phyloP scores from a whole-genome alignment of 441 rosid species.

The Eutrema salsugineum region DNA sequence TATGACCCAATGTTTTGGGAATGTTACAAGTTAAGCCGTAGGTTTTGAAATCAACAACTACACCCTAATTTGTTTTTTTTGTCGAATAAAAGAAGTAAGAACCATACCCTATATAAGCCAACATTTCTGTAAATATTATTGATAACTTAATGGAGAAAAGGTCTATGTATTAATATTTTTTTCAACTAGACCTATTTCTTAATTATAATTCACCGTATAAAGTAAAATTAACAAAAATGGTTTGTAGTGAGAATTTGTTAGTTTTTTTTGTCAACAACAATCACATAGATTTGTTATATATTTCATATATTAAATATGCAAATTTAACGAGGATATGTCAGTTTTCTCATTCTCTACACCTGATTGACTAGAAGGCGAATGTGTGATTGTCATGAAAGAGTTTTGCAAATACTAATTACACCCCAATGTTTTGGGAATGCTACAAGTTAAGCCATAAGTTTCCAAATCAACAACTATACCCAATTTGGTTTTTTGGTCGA shows the following conservation, averaged over 20 bases:
- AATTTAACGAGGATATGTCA: slow-evolving; percentile 18
- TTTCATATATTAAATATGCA: too few species aligned
- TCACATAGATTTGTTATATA: background rate
- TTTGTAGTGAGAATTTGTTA: too few species aligned
- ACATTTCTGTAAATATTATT: too few species aligned
- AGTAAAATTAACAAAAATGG: too few species aligned
- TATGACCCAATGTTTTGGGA: background rate
- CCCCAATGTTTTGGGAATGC: background rate
- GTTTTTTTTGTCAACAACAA: too few species aligned
- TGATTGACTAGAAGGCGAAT: background rate
- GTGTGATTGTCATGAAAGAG: background rate
- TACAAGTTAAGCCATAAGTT: background rate
- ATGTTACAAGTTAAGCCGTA: background rate
- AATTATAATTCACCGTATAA: background rate
- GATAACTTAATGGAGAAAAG: too few species aligned
- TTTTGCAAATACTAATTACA: background rate
- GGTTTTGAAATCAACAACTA: background rate
- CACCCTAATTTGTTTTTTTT: background rate
- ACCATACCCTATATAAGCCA: too few species aligned
- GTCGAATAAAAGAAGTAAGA: too few species aligned
- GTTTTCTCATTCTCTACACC: slow-evolving; percentile 17
- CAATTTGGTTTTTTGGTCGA: background rate
- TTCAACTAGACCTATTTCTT: background rate
- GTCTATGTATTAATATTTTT: background rate
- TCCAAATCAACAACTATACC: background rate